Evolutionary conservation across 805 yeast genomes (phyloP).

Genomic region (Saturnispora quitensis): DNA sequence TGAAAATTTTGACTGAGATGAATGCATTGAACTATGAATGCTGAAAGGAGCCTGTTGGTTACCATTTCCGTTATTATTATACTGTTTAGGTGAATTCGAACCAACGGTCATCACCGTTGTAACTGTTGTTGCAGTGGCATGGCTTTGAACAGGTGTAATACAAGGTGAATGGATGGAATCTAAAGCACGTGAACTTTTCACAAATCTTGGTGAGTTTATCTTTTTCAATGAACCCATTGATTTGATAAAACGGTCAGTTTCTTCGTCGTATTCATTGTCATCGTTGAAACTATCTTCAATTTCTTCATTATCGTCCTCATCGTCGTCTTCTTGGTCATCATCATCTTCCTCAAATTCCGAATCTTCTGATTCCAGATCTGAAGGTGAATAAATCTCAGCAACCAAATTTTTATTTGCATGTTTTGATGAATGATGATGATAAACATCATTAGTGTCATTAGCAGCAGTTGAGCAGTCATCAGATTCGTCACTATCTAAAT

Average conservation of each 20-base stretch:
- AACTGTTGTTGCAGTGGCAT: conserved; percentile 11
- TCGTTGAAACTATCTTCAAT: conserved; percentile 12
- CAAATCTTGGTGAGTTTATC: conserved; percentile 4
- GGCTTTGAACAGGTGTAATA: conserved; percentile 12
- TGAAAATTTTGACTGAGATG: conserved; percentile 4
- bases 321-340: conserved; percentile 9
- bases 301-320: conserved; percentile 12
- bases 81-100: conserved; percentile 5
- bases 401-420: background rate
- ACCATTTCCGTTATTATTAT: background rate
- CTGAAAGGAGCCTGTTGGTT: background rate
- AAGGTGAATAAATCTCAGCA: background rate
- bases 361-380: conserved; percentile 12
- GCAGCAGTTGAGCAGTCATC: conserved; percentile 3
- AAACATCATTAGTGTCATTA: conserved; percentile 8
- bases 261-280: conserved; percentile 11
- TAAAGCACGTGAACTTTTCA: background rate
- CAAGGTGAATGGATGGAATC: conserved; percentile 12
- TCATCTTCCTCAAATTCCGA: conserved; percentile 16
- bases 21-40: conserved; percentile 6
- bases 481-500: conserved; percentile 18
- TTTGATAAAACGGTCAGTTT: conserved; percentile 11
- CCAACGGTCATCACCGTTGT: conserved; percentile 9
- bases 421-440: background rate
- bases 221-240: conserved; percentile 5